These are phyloP conservation scores for Blakeslea trispora DNA, from an alignment of 371 early-diverging fungal genomes.

Conservation along the genomic window DNA sequence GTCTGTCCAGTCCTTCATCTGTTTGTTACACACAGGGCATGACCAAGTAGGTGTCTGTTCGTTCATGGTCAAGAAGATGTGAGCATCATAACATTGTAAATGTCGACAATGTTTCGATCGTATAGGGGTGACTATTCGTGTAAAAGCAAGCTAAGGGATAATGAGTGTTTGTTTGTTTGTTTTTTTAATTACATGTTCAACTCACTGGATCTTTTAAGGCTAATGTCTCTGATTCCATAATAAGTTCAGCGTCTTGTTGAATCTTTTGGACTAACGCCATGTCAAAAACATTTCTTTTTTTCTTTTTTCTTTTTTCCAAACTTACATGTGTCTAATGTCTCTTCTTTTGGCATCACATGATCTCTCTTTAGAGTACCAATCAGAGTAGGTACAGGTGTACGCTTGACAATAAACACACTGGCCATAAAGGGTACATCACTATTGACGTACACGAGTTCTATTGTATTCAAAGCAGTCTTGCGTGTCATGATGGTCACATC, in stretches of 20 bases:
- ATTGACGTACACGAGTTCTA: conserved; percentile 64
- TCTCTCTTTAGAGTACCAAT: conserved; percentile 44
- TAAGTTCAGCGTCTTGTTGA: conserved; percentile 54
- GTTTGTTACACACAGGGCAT: conserved; percentile 72
- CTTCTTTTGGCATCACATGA: conserved; percentile 47
- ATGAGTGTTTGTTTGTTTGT: no score
- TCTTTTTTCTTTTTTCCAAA: no score
- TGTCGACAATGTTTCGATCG: conserved; percentile 66
- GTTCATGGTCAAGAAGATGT: conserved; percentile 68
- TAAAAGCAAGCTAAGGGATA: conserved; percentile 60
- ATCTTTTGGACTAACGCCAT: conserved; percentile 24
- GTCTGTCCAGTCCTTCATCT: conserved; percentile 60
- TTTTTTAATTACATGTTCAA: no score
- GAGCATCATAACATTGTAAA: conserved; percentile 77
- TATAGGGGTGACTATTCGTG: conserved; percentile 64
- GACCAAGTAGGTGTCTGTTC: conserved; percentile 71
- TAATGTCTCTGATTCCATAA: conserved; percentile 54
- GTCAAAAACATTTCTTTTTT: no score
- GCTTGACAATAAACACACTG: conserved; percentile 48
- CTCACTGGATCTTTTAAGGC: conserved; percentile 63
- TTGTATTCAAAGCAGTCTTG: conserved; percentile 36
- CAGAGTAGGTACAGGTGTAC: conserved; percentile 39
- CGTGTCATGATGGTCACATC: conserved; percentile 54
- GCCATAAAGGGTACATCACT: conserved; percentile 50
- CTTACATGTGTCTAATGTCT: conserved; percentile 53